These are phyloP conservation scores for Hypoxylon crocopeplum DNA, from an alignment of 495 filamentous ascomycete species.

Conservation along the genomic window DNA sequence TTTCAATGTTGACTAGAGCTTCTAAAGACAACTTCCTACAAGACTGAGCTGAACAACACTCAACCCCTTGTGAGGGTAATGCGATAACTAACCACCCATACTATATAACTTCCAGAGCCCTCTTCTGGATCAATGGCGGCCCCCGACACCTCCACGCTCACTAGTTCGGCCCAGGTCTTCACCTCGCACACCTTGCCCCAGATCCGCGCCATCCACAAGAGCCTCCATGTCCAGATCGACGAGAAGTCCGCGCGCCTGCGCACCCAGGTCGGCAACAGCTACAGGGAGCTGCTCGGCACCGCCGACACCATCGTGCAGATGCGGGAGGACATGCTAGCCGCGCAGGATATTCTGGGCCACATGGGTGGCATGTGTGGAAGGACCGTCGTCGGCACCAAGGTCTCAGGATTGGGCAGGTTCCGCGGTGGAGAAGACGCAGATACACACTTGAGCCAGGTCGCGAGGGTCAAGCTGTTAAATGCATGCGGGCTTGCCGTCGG, in stretches of 20 bases:
- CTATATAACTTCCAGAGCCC: not conserved
- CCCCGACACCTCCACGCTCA: constrained; percentile 53
- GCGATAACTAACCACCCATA: too few relatives aligned
- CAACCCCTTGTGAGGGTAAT: too few relatives aligned
- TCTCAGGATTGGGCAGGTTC: constrained; percentile 66
- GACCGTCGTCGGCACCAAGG: constrained; percentile 70
- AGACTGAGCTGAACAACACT: too few relatives aligned
- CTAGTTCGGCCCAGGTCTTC: constrained; percentile 79
- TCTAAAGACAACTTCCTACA: too few relatives aligned
- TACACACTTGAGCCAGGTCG: constrained; percentile 29
- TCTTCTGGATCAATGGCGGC: constrained; percentile 37
- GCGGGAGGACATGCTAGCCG: constrained; percentile 75
- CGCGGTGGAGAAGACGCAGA: constrained; percentile 27
- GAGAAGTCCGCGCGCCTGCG: constrained; percentile 89
- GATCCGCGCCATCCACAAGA: constrained; percentile 66
- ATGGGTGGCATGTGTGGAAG: constrained; percentile 83
- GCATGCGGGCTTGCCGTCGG: constrained; percentile 52
- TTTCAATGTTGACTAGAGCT: too few relatives aligned
- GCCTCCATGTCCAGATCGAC: constrained; percentile 62
- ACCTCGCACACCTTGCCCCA: constrained; percentile 69
- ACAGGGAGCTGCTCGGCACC: constrained; percentile 90
- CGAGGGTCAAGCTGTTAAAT: constrained; percentile 50
- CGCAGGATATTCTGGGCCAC: constrained; percentile 71
- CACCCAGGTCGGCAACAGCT: constrained; percentile 90
- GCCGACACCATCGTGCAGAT: constrained; percentile 92